These are phyloP conservation scores for Lodderomyces margitis DNA, from an alignment of 1,139 yeast genomes.

Conservation along the genomic window DNA sequence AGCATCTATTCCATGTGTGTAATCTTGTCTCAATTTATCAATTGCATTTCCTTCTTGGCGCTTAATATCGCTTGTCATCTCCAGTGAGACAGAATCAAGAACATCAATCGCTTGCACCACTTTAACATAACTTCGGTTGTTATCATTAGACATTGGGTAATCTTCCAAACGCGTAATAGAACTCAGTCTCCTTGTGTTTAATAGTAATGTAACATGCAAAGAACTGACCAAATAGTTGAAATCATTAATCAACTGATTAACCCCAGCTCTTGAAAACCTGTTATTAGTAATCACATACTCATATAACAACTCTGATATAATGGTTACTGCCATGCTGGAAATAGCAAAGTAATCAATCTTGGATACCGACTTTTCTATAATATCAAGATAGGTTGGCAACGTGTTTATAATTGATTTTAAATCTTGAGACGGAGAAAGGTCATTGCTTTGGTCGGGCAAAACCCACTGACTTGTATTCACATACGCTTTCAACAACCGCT, in stretches of 20 bases:
- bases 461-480: conserved; percentile 45
- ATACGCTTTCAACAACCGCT: conserved; percentile 49
- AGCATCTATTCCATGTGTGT: conserved; percentile 21
- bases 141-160: conserved; percentile 22
- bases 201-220: conserved; percentile 27
- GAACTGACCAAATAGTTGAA: conserved; percentile 42
- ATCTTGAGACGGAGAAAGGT: conserved; percentile 29
- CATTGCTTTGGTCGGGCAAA: conserved; percentile 1
- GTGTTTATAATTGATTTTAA: conserved; percentile 34
- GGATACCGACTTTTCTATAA: conserved; percentile 29
- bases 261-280: conserved; percentile 56
- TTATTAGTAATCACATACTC: conserved; percentile 65
- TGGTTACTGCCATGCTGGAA: conserved; percentile 40
- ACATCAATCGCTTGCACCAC: conserved; percentile 41
- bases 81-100: conserved; percentile 23
- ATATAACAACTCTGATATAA: conserved; percentile 49
- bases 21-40: conserved; percentile 23
- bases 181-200: conserved; percentile 8
- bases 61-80: conserved; percentile 15
- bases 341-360: conserved; percentile 28
- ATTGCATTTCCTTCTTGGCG: conserved; percentile 12
- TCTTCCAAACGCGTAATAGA: conserved; percentile 3
- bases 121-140: conserved; percentile 28
- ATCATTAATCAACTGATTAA: conserved; percentile 56
- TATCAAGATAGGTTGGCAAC: conserved; percentile 36